Conservation (phyloP, 495 filamentous ascomycete genomes). For the Aspergillus steynii region DNA sequence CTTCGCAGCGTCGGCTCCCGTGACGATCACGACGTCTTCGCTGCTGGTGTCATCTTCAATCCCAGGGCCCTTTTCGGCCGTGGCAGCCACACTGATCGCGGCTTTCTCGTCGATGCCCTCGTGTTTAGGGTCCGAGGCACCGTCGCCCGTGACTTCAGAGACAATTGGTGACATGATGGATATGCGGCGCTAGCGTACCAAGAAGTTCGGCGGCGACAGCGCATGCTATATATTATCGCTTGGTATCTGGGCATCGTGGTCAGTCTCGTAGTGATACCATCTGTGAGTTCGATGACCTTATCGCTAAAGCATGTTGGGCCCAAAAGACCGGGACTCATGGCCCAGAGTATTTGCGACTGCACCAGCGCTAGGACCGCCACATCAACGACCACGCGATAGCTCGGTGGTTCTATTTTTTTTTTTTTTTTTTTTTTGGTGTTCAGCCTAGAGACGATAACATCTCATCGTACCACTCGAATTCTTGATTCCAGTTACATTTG, state of each 20-base stretch:
- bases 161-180: not conserved
- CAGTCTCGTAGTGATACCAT: not conserved
- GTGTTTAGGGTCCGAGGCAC: not conserved
- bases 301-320: not conserved
- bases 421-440: not conserved
- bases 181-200: not conserved
- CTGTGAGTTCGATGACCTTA: not conserved
- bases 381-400: not conserved
- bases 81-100: constrained; percentile 6
- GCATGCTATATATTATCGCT: no score
- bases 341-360: not conserved
- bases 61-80: not conserved
- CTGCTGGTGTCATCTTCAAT: constrained; percentile 10
- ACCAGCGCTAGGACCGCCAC: not conserved
- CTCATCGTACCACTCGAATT: no score
- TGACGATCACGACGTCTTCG: constrained; percentile 29
- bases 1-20: constrained; percentile 28
- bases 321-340: no score
- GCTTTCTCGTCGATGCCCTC: not conserved
- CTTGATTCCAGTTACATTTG: no score
- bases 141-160: not conserved
- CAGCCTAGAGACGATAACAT: no score
- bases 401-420: not conserved
- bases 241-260: not conserved
- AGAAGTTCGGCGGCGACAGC: no score